These are phyloP conservation scores for Oryza glumipatula DNA, from an alignment of 176 grass and related monocot species.

Conservation along the genomic window DNA sequence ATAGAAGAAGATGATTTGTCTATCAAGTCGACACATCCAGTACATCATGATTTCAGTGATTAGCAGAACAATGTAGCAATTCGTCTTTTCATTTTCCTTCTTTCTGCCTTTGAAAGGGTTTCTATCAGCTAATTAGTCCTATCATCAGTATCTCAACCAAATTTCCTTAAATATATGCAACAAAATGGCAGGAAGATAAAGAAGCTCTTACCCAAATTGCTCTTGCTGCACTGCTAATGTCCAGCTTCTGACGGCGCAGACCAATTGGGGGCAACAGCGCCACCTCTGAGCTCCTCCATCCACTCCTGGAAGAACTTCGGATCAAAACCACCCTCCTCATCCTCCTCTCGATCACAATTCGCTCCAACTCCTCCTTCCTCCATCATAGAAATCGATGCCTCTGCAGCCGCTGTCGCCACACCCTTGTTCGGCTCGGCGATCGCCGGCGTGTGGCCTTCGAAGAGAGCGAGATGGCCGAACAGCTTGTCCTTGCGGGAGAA, in stretches of 20 bases:
- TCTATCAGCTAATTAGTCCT: not conserved
- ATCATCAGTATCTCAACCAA: constrained; percentile 9
- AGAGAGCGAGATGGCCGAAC: constrained; percentile 85
- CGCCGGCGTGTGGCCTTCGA: constrained; percentile 88
- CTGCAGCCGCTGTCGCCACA: constrained; percentile 27
- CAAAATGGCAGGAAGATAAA: constrained; percentile 7
- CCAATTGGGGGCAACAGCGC: constrained; percentile 45
- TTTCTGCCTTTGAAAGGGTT: not conserved
- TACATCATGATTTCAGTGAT: not conserved
- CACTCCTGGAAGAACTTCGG: constrained; percentile 71
- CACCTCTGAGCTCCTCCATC: constrained; percentile 76
- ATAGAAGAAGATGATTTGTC: not conserved
- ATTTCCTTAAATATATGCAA: not conserved
- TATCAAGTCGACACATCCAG: constrained; percentile 1
- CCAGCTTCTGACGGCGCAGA: constrained; percentile 19
- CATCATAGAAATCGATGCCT: constrained; percentile 40
- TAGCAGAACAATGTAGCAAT: not conserved
- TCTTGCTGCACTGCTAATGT: constrained; percentile 8
- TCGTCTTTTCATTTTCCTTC: not conserved
- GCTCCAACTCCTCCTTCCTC: constrained; percentile 50
- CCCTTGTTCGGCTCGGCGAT: constrained; percentile 41
- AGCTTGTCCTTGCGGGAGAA: constrained; percentile 99
- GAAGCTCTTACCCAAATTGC: constrained; percentile 38
- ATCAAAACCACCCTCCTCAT: constrained; percentile 52
- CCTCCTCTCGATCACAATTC: constrained; percentile 34